Conservation (phyloP, 805 yeast genomes). For the Saturnispora zaruensis region DNA sequence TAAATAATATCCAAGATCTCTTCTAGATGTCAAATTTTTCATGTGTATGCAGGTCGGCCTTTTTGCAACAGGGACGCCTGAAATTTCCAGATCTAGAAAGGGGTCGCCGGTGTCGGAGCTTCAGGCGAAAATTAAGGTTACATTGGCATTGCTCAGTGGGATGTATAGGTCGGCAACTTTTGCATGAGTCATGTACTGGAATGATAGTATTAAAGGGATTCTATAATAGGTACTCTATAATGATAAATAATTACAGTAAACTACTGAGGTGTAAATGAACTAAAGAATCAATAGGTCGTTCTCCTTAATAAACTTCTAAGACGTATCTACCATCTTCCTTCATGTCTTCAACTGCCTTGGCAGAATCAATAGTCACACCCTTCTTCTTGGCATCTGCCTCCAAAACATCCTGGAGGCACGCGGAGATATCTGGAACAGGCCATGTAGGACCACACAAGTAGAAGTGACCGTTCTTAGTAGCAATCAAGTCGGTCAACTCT, state of each 20-base stretch:
- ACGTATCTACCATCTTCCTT: slow-evolving; percentile 90
- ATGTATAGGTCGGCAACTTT: neutral
- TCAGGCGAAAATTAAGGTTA: neutral
- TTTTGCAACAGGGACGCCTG: neutral
- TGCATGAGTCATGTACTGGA: neutral
- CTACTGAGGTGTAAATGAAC: neutral
- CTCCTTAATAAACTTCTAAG: slow-evolving; percentile 75
- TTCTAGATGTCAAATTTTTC: neutral
- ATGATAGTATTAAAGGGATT: neutral
- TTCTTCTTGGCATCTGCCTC: slow-evolving; percentile 56
- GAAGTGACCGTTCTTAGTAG: slow-evolving; percentile 74
- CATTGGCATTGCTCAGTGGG: neutral
- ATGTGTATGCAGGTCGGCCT: neutral
- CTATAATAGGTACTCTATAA: neutral
- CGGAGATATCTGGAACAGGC: slow-evolving; percentile 97
- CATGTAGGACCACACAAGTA: slow-evolving; percentile 98
- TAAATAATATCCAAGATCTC: neutral
- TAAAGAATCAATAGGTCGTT: neutral
- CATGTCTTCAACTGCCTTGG: slow-evolving; percentile 81
- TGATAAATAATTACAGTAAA: neutral
- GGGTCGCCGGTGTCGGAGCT: neutral
- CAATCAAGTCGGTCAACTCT: slow-evolving; percentile 72
- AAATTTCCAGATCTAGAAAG: neutral
- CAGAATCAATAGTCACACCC: slow-evolving; percentile 63
- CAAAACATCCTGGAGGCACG: slow-evolving; percentile 77